Evolutionary conservation across 2,329 filamentous ascomycete genomes (phyloP).

Genomic region (Phyllosticta citrichinensis): DNA sequence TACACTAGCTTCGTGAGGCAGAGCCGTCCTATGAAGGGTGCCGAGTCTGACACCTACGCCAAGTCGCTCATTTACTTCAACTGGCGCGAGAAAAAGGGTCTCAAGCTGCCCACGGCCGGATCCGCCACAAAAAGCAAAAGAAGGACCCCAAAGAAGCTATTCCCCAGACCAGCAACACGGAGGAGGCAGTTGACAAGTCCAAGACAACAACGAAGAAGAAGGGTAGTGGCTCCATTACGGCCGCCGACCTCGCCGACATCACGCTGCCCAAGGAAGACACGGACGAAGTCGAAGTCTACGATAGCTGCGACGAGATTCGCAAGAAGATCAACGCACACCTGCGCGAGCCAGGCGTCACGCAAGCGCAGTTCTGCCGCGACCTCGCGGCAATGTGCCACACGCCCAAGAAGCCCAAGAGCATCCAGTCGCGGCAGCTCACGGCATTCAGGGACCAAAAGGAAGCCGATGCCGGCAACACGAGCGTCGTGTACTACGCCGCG

Average conservation of each 20-base stretch:
- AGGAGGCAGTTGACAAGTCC: neutral
- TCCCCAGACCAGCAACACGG: constrained; percentile 16
- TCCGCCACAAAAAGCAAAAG: constrained; percentile 21
- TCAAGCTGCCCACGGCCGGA: constrained; percentile 21
- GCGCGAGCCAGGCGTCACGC: constrained; percentile 37
- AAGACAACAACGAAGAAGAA: constrained; percentile 15
- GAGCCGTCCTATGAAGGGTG: constrained; percentile 30
- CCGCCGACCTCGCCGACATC: constrained; percentile 32
- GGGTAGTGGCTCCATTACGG: neutral
- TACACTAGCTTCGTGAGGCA: constrained; percentile 42
- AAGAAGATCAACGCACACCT: constrained; percentile 47
- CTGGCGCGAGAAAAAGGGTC: constrained; percentile 39
- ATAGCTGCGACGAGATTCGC: constrained; percentile 49
- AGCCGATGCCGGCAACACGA: constrained; percentile 38
- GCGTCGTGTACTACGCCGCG: constrained; percentile 41
- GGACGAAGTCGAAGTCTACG: constrained; percentile 38
- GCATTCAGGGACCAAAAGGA: constrained; percentile 44
- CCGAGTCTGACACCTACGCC: constrained; percentile 19
- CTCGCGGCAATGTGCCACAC: constrained; percentile 35
- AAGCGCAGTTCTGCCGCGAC: constrained; percentile 43
- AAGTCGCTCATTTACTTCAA: constrained; percentile 36
- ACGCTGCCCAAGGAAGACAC: constrained; percentile 39
- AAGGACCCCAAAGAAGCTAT: constrained; percentile 10
- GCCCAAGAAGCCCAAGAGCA: constrained; percentile 20
- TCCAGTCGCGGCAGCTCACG: constrained; percentile 37